Evolutionary conservation across 495 filamentous ascomycete genomes (phyloP).

Genomic region (Neurospora intermedia): DNA sequence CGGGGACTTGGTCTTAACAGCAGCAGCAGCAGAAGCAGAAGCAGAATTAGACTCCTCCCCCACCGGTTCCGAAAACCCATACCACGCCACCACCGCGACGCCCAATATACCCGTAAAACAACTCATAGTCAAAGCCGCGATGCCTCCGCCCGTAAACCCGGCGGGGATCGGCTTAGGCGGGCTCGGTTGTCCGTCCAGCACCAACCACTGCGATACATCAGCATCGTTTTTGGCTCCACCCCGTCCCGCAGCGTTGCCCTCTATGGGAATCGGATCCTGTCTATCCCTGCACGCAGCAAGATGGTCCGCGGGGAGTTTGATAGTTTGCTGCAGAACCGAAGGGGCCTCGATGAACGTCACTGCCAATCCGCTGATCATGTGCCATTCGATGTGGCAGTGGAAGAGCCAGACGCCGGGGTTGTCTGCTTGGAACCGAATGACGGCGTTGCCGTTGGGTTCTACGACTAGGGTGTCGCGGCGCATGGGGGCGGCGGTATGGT

Average conservation of each 20-base stretch:
- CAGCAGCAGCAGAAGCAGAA: neutral
- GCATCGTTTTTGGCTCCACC: too few relatives aligned
- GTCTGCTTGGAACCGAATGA: constrained; percentile 56
- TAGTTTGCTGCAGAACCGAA: constrained; percentile 43
- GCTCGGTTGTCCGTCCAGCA: constrained; percentile 51
- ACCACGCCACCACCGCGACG: constrained; percentile 56
- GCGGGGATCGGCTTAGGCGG: constrained; percentile 46
- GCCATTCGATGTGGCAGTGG: constrained; percentile 62
- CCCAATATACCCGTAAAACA: constrained; percentile 62
- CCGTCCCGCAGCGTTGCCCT: constrained; percentile 63
- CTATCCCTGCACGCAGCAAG: constrained; percentile 32
- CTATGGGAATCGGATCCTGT: too few relatives aligned
- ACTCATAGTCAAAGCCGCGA: constrained; percentile 66
- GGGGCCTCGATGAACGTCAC: constrained; percentile 58
- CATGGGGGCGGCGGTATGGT: constrained; percentile 33
- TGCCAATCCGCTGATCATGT: constrained; percentile 54
- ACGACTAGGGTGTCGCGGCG: constrained; percentile 48
- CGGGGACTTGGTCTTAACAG: neutral
- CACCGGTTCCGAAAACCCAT: constrained; percentile 36
- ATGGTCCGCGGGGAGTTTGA: constrained; percentile 55
- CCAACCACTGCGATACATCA: constrained; percentile 46
- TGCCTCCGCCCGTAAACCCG: constrained; percentile 63
- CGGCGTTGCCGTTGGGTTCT: constrained; percentile 45
- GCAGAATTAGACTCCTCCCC: neutral
- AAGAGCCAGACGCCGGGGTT: constrained; percentile 72